These are phyloP conservation scores for Sedum album DNA, from an alignment of 164 flowering plant genomes.

Conservation along the genomic window DNA sequence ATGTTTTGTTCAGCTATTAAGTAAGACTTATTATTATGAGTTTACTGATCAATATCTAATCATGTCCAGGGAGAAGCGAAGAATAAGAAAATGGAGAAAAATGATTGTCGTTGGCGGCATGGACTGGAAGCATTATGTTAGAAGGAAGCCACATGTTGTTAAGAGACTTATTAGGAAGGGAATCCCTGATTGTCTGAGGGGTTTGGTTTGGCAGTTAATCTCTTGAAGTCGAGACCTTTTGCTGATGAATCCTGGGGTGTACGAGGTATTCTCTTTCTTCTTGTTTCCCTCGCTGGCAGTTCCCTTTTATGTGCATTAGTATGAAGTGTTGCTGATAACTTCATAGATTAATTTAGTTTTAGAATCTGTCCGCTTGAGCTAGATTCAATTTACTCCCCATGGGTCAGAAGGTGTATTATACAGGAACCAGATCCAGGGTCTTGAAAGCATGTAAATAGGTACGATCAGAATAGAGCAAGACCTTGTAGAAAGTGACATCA, in stretches of 20 bases:
- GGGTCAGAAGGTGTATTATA: background rate
- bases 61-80: slow-evolving; percentile 66
- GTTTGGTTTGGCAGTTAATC: slow-evolving; percentile 97
- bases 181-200: slow-evolving; percentile 94
- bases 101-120: slow-evolving; percentile 98
- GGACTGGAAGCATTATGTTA: slow-evolving; percentile 95
- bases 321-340: background rate
- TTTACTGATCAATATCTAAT: slow-evolving; percentile 8
- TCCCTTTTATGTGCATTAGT: slow-evolving; percentile 5
- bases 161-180: slow-evolving; percentile 88
- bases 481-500: background rate
- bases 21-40: background rate
- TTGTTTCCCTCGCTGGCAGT: background rate
- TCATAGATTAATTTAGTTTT: background rate
- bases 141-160: slow-evolving; percentile 86
- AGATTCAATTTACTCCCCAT: background rate
- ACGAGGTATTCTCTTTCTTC: slow-evolving; percentile 49
- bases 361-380: background rate
- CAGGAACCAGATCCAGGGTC: too few species aligned
- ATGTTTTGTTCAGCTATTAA: too few species aligned
- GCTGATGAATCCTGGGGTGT: slow-evolving; percentile 94
- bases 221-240: slow-evolving; percentile 96
- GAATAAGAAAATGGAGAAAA: slow-evolving; percentile 89
- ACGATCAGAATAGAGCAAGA: background rate
- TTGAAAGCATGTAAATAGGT: background rate